Evolutionary conservation across 768 basidiomycete species (phyloP).

Genomic region (Russula vinacea): DNA sequence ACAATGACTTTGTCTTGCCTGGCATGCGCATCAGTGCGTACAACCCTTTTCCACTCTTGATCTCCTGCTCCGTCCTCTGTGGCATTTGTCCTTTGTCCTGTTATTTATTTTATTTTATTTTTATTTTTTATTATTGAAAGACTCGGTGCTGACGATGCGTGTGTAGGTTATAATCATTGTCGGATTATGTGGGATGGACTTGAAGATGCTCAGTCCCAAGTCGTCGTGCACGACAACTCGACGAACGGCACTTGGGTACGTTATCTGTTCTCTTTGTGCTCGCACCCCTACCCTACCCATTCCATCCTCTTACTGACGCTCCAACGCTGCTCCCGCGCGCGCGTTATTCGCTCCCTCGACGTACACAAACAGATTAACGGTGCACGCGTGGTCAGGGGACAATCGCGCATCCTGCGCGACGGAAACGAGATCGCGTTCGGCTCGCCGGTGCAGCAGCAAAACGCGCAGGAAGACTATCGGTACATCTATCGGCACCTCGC

Average conservation of each 20-base stretch:
- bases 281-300: too few relatives aligned
- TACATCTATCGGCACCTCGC: constrained; percentile 71
- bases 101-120: constrained; percentile 22
- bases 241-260: constrained; percentile 75
- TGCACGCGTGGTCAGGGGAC: constrained; percentile 55
- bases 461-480: constrained; percentile 67
- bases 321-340: neutral
- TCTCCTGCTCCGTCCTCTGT: neutral
- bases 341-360: too few relatives aligned
- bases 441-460: constrained; percentile 45
- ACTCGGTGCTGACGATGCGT: too few relatives aligned
- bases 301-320: neutral
- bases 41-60: neutral
- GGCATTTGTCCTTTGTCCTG: constrained; percentile 25
- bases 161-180: constrained; percentile 55
- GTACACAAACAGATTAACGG: constrained; percentile 76
- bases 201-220: constrained; percentile 41
- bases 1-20: constrained; percentile 55
- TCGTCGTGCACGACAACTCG: constrained; percentile 55
- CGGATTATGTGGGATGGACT: constrained; percentile 57
- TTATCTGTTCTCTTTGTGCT: constrained; percentile 16
- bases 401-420: constrained; percentile 57
- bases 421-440: constrained; percentile 91
- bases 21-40: constrained; percentile 70
- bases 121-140: constrained; percentile 28